These are phyloP conservation scores for Melampsora occidentalis DNA, from an alignment of 1,284 basidiomycete genomes.

Conservation along the genomic window DNA sequence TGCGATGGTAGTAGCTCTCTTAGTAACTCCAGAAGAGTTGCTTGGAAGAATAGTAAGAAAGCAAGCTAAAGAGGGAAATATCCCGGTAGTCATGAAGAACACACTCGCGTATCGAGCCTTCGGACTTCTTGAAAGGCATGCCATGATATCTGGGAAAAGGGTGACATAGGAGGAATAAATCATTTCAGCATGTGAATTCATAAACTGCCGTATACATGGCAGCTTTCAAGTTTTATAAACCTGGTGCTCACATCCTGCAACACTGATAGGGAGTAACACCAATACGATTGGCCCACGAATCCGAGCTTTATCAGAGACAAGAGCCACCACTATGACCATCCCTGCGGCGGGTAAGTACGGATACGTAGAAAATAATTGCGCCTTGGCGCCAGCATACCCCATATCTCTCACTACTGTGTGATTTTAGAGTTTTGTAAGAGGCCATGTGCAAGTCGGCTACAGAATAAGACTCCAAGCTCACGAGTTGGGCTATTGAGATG, in stretches of 20 bases:
- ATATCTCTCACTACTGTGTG: constrained; percentile 30
- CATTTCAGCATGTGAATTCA: not conserved
- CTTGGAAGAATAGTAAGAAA: constrained; percentile 48
- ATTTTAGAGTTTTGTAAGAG: constrained; percentile 35
- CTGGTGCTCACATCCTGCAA: constrained; percentile 48
- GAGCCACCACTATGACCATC: constrained; percentile 47
- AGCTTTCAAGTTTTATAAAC: not conserved
- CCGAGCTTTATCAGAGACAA: constrained; percentile 47
- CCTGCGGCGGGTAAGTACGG: constrained; percentile 49
- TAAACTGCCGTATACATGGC: not conserved
- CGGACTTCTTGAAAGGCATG: constrained; percentile 11
- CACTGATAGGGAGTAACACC: constrained; percentile 47
- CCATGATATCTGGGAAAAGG: constrained; percentile 26
- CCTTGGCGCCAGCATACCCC: constrained; percentile 43
- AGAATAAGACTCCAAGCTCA: not conserved
- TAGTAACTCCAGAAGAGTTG: constrained; percentile 48
- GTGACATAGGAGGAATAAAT: not conserved
- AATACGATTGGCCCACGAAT: constrained; percentile 48
- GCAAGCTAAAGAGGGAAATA: constrained; percentile 49
- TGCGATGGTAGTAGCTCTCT: constrained; percentile 48
- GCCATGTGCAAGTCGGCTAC: constrained; percentile 18
- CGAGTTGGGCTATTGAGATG: constrained; percentile 41
- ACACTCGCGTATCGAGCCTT: constrained; percentile 48
- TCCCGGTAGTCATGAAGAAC: constrained; percentile 49
- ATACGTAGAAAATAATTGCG: constrained; percentile 49